phyloP scores from a whole-genome alignment of 192 early-diverging fungal genomes.

The Rhizophagus sp. region DNA sequence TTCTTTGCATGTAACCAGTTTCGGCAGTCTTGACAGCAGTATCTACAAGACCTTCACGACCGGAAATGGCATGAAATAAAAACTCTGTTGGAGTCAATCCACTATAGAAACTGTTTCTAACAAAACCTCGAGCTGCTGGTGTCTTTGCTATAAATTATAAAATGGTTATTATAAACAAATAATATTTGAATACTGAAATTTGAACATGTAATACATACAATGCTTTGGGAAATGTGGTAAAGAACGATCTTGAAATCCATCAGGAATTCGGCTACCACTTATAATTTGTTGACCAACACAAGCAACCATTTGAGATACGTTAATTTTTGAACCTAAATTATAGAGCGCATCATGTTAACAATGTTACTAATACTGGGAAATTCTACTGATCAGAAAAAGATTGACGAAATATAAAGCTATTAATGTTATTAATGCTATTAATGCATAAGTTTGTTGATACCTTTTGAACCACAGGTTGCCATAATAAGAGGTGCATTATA shows the following conservation, averaged over 20 bases:
- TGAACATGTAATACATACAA: conserved; percentile 42
- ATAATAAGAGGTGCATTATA: conserved; percentile 98
- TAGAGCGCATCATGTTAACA: not conserved
- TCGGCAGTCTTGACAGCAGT: conserved; percentile 99
- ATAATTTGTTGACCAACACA: conserved; percentile 99
- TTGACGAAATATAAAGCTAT: too few relatives aligned
- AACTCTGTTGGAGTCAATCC: conserved; percentile 97
- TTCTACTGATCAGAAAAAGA: too few relatives aligned
- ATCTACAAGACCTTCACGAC: conserved; percentile 99
- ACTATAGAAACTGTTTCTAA: conserved; percentile 93
- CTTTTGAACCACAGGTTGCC: conserved; percentile 99
- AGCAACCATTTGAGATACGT: conserved; percentile 99
- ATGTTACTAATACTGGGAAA: too few relatives aligned
- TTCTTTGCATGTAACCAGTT: conserved; percentile 98
- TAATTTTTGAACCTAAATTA: conserved; percentile 81
- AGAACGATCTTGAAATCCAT: conserved; percentile 96
- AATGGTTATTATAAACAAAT: conserved; percentile 14
- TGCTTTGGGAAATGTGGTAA: conserved; percentile 96
- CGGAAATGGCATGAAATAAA: conserved; percentile 98
- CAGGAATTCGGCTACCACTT: conserved; percentile 90
- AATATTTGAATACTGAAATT: not conserved
- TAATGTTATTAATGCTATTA: too few relatives aligned
- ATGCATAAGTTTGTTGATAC: conserved; percentile 30
- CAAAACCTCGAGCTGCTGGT: conserved; percentile 97
- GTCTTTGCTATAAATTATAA: conserved; percentile 60